Percentiles rank a stretch among this genome's conserved stretches.
These are phyloP conservation scores for Tuber melanosporum DNA, from an alignment of 495 filamentous ascomycete genomes.

Conservation along the genomic window DNA sequence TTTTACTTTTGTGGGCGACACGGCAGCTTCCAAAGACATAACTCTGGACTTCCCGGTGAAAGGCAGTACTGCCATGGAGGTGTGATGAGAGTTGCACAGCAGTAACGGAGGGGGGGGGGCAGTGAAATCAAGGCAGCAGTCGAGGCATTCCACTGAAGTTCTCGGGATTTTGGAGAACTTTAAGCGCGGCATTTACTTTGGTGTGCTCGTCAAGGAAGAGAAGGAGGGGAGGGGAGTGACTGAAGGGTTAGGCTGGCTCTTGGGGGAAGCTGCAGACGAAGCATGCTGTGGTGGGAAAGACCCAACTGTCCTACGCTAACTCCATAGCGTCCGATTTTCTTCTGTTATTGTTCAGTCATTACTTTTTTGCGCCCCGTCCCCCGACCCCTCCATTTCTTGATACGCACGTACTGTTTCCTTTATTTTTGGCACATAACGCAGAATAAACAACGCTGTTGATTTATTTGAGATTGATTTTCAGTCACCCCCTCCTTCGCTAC, in stretches of 20 bases:
- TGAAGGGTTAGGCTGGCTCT: constrained; percentile 16
- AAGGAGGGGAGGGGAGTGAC: constrained; percentile 2
- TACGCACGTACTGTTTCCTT: constrained; percentile 23
- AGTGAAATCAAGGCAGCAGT: constrained; percentile 35
- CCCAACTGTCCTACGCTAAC: constrained; percentile 26
- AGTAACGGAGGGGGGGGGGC: constrained; percentile 26
- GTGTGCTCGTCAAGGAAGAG: constrained; percentile 27
- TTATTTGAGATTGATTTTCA: constrained; percentile 16
- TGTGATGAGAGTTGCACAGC: constrained; percentile 31
- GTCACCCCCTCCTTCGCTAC: constrained; percentile 19
- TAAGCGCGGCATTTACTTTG: constrained; percentile 39
- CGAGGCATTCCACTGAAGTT: constrained; percentile 29
- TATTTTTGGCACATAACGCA: constrained; percentile 33
- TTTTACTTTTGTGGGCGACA: constrained; percentile 30
- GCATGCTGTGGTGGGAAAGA: constrained; percentile 16
- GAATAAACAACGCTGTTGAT: constrained; percentile 33
- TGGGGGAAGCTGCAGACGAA: constrained; percentile 35
- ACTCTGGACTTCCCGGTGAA: constrained; percentile 26
- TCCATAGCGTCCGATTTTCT: constrained; percentile 26
- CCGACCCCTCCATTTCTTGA: constrained; percentile 34
- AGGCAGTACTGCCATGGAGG: constrained; percentile 20
- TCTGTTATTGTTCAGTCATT: constrained; percentile 32
- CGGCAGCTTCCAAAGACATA: constrained; percentile 33
- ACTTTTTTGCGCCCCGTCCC: constrained; percentile 32
- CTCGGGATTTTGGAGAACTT: constrained; percentile 32